Evolutionary conservation across 169 alveolate species (phyloP).

Genomic region (Plasmodium chabaudi): DNA sequence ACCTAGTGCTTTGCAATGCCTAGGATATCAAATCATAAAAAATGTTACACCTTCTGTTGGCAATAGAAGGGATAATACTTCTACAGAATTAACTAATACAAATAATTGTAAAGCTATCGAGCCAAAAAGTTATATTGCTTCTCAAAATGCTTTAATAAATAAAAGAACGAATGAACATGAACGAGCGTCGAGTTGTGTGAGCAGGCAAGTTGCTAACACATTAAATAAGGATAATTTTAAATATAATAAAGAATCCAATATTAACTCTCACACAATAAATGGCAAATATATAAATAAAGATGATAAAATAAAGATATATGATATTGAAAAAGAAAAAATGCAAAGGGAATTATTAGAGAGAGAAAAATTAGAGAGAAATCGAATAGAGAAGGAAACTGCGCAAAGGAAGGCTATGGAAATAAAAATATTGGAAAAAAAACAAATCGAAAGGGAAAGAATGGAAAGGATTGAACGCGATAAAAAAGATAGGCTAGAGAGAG

Average conservation of each 20-base stretch:
- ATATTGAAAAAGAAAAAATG: constrained; percentile 54
- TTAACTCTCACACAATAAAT: constrained; percentile 6
- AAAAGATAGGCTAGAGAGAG: constrained; percentile 13
- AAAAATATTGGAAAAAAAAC: constrained; percentile 61
- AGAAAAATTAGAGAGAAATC: constrained; percentile 36
- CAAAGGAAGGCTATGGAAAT: constrained; percentile 74
- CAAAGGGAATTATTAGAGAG: constrained; percentile 13
- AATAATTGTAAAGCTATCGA: constrained; percentile 3
- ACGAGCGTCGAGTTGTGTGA: constrained; percentile 61
- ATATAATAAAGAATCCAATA: constrained; percentile 11
- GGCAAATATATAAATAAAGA: constrained; percentile 35
- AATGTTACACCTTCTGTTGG: constrained; percentile 65
- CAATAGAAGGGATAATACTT: constrained; percentile 1
- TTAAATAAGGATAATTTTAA: constrained; percentile 41
- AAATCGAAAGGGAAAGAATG: constrained; percentile 23
- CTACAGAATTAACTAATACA: background rate
- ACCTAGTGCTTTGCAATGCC: constrained; percentile 85
- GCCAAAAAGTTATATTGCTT: background rate
- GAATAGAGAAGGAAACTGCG: constrained; percentile 50
- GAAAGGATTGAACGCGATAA: constrained; percentile 25
- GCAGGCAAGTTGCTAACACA: constrained; percentile 42
- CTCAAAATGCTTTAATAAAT: constrained; percentile 23
- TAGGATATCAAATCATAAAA: constrained; percentile 81
- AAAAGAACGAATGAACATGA: constrained; percentile 59
- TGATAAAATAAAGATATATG: constrained; percentile 11